Evolutionary conservation across 2,329 filamentous ascomycete species (phyloP), one percentile per base, ranked within the genome.

Genomic region (Botryotinia narcissicola): DNA sequence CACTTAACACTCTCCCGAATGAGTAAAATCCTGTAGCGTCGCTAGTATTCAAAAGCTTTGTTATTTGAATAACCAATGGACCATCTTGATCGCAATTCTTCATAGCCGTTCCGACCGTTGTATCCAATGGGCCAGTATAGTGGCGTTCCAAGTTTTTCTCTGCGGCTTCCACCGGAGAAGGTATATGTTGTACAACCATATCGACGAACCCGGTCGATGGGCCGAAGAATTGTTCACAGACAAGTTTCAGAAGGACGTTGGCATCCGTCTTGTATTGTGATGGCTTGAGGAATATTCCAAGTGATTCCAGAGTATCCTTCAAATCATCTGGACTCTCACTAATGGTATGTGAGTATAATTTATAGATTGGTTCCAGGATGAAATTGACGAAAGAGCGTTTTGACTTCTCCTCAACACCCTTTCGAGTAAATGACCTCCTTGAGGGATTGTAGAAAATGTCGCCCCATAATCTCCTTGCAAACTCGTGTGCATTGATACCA

Each of bases 181-280:
- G 96, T 68, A 98, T 86, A 82, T 99, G 95, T 77, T 93, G 87
- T 16, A 95, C 89, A 74, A 98, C 85, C 96, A 99, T 98, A 81
- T 99, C 96, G 57, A 98, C 95, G 78, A 99, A 97, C 0, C 94
- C 95, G 29, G 89, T 90, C 1, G 94, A 93, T 14, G 93, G 90
- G 0, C 96, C 96, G 79, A 99, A 99, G 84, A 98, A 99, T 80
- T 97, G 94, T 81, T 94, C 92, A 82, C 95, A 98, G 9, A 97
- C 95, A 70, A 97, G 85, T 80, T 93, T 95, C 73, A 99, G 87
- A 25, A 99, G 87, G 54, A 95, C 92, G 78, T 93, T 96, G 7
- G 96, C 95, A 81, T 99, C 95, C 3, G 91, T 89, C 82, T 92
- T 96, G 82, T 97, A 93, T 81, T 98, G 94, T 12, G 94, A 95